Conservation (phyloP, 352 stramenopile species). For the Phytophthora sp. region DNA sequence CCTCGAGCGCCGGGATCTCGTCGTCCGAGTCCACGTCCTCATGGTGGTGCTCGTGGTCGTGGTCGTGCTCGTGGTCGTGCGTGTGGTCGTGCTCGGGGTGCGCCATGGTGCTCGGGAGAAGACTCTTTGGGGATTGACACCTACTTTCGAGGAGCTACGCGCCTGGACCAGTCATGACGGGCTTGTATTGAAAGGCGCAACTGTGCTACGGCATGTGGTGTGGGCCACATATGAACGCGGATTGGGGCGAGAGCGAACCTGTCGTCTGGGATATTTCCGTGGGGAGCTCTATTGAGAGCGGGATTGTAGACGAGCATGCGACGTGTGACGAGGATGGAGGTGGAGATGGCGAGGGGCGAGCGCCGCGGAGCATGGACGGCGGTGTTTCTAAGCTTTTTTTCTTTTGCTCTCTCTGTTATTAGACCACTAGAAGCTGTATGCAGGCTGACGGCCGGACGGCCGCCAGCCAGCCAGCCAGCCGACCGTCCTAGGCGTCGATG, state of each 20-base stretch:
- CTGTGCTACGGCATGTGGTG: no score
- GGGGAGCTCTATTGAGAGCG: no score
- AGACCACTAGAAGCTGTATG: conserved; percentile 5
- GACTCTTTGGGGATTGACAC: conserved; percentile 35
- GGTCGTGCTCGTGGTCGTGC: conserved; percentile 46
- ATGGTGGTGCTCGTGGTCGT: conserved; percentile 66
- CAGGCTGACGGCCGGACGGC: no score
- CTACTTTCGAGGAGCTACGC: not conserved
- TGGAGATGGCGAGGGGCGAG: no score
- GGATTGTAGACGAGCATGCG: no score
- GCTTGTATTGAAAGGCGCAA: no score
- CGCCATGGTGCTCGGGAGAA: conserved; percentile 42
- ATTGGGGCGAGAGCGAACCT: no score
- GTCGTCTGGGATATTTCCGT: no score
- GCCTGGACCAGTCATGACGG: conserved; percentile 29
- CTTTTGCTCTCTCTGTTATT: conserved; percentile 14
- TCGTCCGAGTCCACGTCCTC: conserved; percentile 79
- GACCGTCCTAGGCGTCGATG: conserved; percentile 38
- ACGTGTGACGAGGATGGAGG: no score
- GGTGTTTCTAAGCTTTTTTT: conserved; percentile 19
- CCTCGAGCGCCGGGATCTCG: conserved; percentile 82
- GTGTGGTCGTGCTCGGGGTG: conserved; percentile 46
- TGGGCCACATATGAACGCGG: no score
- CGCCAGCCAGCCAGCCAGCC: no score
- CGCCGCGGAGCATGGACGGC: no score